These are phyloP conservation scores for Pichia scutulata DNA, from an alignment of 805 yeast species.

Conservation along the genomic window DNA sequence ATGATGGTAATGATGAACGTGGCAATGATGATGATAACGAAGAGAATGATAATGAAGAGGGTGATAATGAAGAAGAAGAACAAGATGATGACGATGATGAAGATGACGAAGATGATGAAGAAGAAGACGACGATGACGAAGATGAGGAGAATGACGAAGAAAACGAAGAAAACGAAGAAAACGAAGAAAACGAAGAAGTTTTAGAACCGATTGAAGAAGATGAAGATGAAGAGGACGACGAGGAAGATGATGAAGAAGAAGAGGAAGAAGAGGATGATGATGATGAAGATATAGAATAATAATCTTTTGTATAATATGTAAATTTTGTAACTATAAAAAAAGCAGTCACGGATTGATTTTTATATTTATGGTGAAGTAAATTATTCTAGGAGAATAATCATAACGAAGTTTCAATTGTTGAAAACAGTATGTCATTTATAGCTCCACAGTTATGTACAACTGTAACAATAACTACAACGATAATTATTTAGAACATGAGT, in stretches of 20 bases:
- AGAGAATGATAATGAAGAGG: not conserved
- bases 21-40: not conserved
- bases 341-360: too few relatives aligned
- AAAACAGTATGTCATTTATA: too few relatives aligned
- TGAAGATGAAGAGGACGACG: constrained; percentile 1
- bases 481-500: too few relatives aligned
- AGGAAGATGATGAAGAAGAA: not conserved
- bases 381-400: too few relatives aligned
- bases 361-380: too few relatives aligned
- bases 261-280: constrained; percentile 1
- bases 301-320: not conserved
- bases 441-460: too few relatives aligned
- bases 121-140: constrained; percentile 1
- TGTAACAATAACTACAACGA: too few relatives aligned
- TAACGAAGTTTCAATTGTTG: too few relatives aligned
- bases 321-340: not conserved
- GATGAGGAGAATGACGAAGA: constrained; percentile 3
- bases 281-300: constrained; percentile 1
- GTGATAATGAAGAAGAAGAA: not conserved
- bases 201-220: not conserved
- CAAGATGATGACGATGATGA: not conserved
- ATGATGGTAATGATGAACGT: constrained; percentile 12
- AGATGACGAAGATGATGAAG: not conserved
- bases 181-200: not conserved
- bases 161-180: constrained; percentile 5